Evolutionary conservation across 129 eudicot genomes (phyloP).

Genomic region (Gnaphalium uliginosum): DNA sequence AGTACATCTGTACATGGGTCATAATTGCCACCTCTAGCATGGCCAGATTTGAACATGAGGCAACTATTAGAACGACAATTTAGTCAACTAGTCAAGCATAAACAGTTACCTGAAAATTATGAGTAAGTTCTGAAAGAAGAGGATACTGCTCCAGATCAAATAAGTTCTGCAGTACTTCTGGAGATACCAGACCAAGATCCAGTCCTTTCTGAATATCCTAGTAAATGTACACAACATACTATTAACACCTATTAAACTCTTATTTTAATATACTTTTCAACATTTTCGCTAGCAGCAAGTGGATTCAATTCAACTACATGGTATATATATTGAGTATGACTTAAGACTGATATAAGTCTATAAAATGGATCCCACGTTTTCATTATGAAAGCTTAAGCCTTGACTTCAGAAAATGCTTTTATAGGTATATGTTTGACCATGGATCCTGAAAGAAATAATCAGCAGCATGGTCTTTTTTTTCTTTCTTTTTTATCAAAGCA

Average conservation of each 20-base stretch:
- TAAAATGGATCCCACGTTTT: neutral
- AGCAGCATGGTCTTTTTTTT: neutral
- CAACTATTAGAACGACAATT: neutral
- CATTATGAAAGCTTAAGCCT: neutral
- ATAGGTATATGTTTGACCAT: neutral
- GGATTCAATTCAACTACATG: neutral
- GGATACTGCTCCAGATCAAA: conserved; percentile 95
- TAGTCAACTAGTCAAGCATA: neutral
- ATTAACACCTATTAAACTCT: neutral
- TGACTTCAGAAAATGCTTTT: neutral
- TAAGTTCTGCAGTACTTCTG: conserved; percentile 87
- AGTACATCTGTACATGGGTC: neutral
- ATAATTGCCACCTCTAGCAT: neutral
- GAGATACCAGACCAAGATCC: conserved; percentile 97
- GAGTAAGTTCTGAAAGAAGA: conserved; percentile 67
- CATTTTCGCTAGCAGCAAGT: neutral
- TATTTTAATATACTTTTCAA: neutral
- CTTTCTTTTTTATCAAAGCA: neutral
- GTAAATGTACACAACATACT: neutral
- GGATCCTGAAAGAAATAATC: neutral
- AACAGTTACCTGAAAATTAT: conserved; percentile 76
- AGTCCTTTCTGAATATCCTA: conserved; percentile 91
- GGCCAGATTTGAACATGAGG: neutral
- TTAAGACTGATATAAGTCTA: neutral
- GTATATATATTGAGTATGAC: neutral